phyloP scores from a whole-genome alignment of 352 stramenopile species.

The Phytopythium boreale region DNA sequence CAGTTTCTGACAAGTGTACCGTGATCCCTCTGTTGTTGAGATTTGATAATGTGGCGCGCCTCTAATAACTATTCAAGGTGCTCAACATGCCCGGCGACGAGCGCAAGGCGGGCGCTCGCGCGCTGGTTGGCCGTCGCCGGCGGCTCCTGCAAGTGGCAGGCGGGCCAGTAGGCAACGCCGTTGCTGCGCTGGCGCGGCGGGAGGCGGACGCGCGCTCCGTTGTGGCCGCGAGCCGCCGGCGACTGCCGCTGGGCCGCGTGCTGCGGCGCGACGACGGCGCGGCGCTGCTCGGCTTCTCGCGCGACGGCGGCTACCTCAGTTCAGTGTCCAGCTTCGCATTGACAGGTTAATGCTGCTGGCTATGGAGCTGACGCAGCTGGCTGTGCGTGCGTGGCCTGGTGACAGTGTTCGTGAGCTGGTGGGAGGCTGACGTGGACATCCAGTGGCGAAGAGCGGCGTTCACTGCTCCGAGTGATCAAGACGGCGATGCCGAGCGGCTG shows the following conservation, averaged over 20 bases:
- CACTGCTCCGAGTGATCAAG: slow-evolving; percentile 10
- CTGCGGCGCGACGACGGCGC: slow-evolving; percentile 36
- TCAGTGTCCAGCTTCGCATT: background rate
- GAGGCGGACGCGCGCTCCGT: background rate
- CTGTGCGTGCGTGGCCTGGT: too few species aligned
- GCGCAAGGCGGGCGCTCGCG: background rate
- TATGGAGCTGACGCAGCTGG: too few species aligned
- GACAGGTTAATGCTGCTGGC: background rate
- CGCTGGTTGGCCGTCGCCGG: background rate
- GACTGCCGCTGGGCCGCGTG: slow-evolving; percentile 25
- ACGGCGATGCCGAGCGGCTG: background rate
- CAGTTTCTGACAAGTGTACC: too few species aligned
- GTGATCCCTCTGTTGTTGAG: too few species aligned
- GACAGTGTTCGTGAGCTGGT: slow-evolving; percentile 59
- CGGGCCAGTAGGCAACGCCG: background rate
- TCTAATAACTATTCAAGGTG: background rate
- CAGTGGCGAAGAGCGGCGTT: slow-evolving; percentile 43
- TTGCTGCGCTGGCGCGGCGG: slow-evolving; percentile 2
- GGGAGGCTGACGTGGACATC: slow-evolving; percentile 34
- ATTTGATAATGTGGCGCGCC: background rate
- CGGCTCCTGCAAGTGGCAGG: background rate
- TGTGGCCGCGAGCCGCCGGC: slow-evolving; percentile 10
- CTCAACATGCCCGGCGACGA: background rate
- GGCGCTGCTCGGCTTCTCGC: slow-evolving; percentile 67
- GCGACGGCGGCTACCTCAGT: slow-evolving; percentile 62